A percentile compares a stretch with the other conserved stretches of the same genome.
These are phyloP conservation scores for Davidsoniella neocaledoniae DNA, from an alignment of 2,329 filamentous ascomycete genomes.

Conservation along the genomic window DNA sequence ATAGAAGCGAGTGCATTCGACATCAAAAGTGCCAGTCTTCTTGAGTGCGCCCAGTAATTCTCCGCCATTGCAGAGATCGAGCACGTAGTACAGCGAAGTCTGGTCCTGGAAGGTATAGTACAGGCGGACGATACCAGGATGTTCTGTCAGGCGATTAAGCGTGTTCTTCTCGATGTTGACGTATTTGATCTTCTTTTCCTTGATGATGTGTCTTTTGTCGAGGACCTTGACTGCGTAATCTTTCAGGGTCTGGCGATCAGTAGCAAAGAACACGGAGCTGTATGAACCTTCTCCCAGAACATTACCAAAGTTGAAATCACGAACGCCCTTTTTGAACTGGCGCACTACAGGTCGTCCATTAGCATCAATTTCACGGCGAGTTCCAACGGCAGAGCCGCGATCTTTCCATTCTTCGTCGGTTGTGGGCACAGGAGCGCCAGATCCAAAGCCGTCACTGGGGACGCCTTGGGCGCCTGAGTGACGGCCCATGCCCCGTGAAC, in stretches of 20 bases:
- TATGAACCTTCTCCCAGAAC: constrained; percentile 93
- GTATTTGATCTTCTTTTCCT: constrained; percentile 99
- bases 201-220: constrained; percentile 98
- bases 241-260: constrained; percentile 81
- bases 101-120: constrained; percentile 99
- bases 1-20: constrained; percentile 89
- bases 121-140: constrained; percentile 86
- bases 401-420: constrained; percentile 94
- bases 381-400: constrained; percentile 70
- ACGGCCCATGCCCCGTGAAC: constrained; percentile 53
- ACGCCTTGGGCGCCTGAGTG: constrained; percentile 27
- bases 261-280: constrained; percentile 85
- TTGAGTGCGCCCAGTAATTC: constrained; percentile 87
- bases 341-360: constrained; percentile 67
- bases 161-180: constrained; percentile 99
- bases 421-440: constrained; percentile 27
- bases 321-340: constrained; percentile 88
- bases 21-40: constrained; percentile 83
- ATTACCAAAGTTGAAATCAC: constrained; percentile 86
- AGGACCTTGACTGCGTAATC: constrained; percentile 98
- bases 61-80: constrained; percentile 82
- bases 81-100: constrained; percentile 85
- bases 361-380: constrained; percentile 69
- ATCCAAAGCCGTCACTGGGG: constrained; percentile 19
- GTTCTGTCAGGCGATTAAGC: constrained; percentile 84